Conservation (phyloP, 805 yeast species). For the Huiozyma sinensis region DNA sequence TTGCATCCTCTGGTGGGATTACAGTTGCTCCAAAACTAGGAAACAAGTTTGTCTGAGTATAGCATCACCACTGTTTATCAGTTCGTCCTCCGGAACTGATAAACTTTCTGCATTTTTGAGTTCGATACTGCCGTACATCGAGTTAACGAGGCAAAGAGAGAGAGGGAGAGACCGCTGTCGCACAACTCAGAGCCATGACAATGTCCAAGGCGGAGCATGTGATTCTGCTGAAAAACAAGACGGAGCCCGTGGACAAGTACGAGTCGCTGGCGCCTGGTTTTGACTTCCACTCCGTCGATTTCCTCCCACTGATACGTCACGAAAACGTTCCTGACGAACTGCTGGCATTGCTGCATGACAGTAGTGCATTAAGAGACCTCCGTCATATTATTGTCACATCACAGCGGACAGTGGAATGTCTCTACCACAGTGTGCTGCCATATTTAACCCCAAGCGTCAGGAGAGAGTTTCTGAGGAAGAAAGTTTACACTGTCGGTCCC, state of each 20-base stretch:
- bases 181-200: too few relatives aligned
- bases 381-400: slow-evolving; percentile 69
- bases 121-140: too few relatives aligned
- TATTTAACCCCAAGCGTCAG: slow-evolving; percentile 7
- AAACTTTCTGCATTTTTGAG: too few relatives aligned
- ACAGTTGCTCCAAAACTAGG: too few relatives aligned
- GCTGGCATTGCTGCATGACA: slow-evolving; percentile 33
- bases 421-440: slow-evolving; percentile 37
- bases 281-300: slow-evolving; percentile 35
- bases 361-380: slow-evolving; percentile 31
- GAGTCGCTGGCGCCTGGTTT: slow-evolving; percentile 31
- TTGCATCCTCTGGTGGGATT: not conserved
- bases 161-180: too few relatives aligned
- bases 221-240: slow-evolving; percentile 59
- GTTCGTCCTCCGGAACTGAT: too few relatives aligned
- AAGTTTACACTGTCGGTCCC: slow-evolving; percentile 85
- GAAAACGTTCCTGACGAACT: slow-evolving; percentile 37
- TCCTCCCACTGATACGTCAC: slow-evolving; percentile 69
- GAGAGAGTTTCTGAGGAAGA: slow-evolving; percentile 33
- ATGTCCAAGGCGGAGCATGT: slow-evolving; percentile 15
- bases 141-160: too few relatives aligned
- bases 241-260: slow-evolving; percentile 62
- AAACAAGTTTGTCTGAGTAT: too few relatives aligned
- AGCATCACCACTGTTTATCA: too few relatives aligned
- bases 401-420: slow-evolving; percentile 82